phyloP scores from a whole-genome alignment of 2,329 filamentous ascomycete species.

The Xylaria sp. region DNA sequence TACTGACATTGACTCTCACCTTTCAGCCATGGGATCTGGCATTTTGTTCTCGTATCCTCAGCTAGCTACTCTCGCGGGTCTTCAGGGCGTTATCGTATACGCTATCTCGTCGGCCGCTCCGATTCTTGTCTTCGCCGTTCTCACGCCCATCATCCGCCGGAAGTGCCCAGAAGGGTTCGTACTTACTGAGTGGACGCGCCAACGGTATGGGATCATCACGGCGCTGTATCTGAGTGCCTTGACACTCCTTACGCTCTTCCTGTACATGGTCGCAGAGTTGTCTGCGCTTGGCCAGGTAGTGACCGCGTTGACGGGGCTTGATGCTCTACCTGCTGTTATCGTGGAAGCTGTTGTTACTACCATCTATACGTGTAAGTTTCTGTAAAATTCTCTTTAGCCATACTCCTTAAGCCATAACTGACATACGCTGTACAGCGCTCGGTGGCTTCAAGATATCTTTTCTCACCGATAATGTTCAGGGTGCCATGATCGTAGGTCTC shows the following conservation, averaged over 20 bases:
- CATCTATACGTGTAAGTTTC: constrained; percentile 77
- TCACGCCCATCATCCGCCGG: constrained; percentile 80
- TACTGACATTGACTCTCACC: constrained; percentile 56
- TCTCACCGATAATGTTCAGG: constrained; percentile 84
- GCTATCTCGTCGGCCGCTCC: constrained; percentile 77
- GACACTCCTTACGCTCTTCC: constrained; percentile 82
- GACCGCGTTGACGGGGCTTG: constrained; percentile 75
- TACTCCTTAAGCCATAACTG: constrained; percentile 25
- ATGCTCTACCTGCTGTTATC: constrained; percentile 79
- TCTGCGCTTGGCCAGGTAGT: constrained; percentile 84
- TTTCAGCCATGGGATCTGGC: constrained; percentile 80
- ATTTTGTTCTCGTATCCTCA: constrained; percentile 87
- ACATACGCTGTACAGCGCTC: constrained; percentile 62
- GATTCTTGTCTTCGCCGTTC: constrained; percentile 75
- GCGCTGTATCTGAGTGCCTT: constrained; percentile 80
- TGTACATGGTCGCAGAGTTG: constrained; percentile 88
- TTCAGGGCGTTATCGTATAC: constrained; percentile 83
- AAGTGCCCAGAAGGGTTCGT: constrained; percentile 88
- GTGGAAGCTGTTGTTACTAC: constrained; percentile 82
- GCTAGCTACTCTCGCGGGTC: constrained; percentile 79
- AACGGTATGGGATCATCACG: constrained; percentile 76
- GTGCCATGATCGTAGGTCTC: constrained; percentile 78
- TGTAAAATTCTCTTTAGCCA: background rate
- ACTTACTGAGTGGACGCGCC: constrained; percentile 83
- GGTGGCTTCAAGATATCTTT: constrained; percentile 88